These are phyloP conservation scores for Lagenaria siceraria DNA, from an alignment of 306 rosid species.

Conservation along the genomic window DNA sequence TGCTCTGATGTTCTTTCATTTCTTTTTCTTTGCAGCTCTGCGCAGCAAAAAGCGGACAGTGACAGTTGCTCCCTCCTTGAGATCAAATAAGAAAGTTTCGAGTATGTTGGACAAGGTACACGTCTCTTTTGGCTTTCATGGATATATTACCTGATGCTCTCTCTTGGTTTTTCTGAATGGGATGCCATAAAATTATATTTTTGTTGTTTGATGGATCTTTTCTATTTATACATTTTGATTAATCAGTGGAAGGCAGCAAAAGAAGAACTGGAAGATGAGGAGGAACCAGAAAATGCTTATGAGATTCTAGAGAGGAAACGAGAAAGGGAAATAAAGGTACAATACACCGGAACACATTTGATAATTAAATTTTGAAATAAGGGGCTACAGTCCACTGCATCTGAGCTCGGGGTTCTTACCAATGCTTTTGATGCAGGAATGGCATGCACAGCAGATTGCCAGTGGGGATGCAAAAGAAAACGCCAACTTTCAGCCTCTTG, in stretches of 20 bases:
- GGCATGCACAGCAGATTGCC: constrained; percentile 80
- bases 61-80: constrained; percentile 69
- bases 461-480: constrained; percentile 94
- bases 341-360: neutral
- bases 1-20: constrained; percentile 1
- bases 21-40: constrained; percentile 24
- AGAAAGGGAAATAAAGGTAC: constrained; percentile 86
- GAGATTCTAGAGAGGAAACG: constrained; percentile 81
- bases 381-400: neutral
- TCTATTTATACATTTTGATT: neutral
- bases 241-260: constrained; percentile 96
- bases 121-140: neutral
- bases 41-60: constrained; percentile 56
- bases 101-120: constrained; percentile 81
- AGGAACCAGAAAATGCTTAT: constrained; percentile 61
- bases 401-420: constrained; percentile 15
- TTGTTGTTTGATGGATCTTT: neutral
- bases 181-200: neutral
- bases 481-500: constrained; percentile 93
- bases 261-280: constrained; percentile 94
- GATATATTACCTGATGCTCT: neutral
- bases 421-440: constrained; percentile 39
- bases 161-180: neutral
- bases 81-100: constrained; percentile 88
- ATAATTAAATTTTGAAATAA: neutral